These are phyloP conservation scores for Paragyromitra xinjiangensis DNA, from an alignment of 495 filamentous ascomycete genomes.

Conservation along the genomic window DNA sequence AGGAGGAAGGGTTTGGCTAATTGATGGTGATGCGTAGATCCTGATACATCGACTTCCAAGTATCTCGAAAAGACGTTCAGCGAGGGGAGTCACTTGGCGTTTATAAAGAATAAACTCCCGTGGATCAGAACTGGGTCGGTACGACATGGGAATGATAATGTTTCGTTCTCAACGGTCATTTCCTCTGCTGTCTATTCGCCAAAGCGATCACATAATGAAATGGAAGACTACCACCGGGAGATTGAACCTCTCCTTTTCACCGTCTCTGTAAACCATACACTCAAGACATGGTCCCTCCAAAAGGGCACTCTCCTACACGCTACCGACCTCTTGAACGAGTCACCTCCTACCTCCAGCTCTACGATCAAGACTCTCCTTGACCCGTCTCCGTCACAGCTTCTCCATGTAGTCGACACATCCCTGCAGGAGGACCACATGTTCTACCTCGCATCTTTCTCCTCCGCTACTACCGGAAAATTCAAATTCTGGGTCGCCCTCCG, in stretches of 20 bases:
- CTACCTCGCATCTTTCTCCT: conserved; percentile 84
- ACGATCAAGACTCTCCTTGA: conserved; percentile 71
- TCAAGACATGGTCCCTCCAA: conserved; percentile 84
- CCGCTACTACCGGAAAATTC: conserved; percentile 85
- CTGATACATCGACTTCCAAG: conserved; percentile 51
- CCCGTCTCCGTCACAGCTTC: conserved; percentile 72
- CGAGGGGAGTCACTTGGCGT: conserved; percentile 51
- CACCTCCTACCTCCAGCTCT: conserved; percentile 56
- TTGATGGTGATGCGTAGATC: conserved; percentile 29
- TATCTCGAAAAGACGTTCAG: conserved; percentile 56
- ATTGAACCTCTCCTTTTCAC: conserved; percentile 71
- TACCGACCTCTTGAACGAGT: conserved; percentile 72
- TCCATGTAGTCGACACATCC: conserved; percentile 72
- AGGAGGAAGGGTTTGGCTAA: not conserved
- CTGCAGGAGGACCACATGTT: conserved; percentile 70
- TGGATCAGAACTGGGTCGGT: conserved; percentile 52
- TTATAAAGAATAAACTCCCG: conserved; percentile 55
- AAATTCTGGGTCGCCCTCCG: conserved; percentile 86
- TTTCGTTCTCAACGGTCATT: conserved; percentile 57
- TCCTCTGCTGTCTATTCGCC: conserved; percentile 51
- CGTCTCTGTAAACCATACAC: conserved; percentile 82
- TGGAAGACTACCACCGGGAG: conserved; percentile 69
- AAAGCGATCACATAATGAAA: conserved; percentile 58
- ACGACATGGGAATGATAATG: conserved; percentile 49
- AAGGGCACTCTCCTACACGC: conserved; percentile 76